Evolutionary conservation across 2,329 filamentous ascomycete genomes (phyloP), one percentile per base, ranked within the genome.

Genomic region (Phyllosticta capitalensis): DNA sequence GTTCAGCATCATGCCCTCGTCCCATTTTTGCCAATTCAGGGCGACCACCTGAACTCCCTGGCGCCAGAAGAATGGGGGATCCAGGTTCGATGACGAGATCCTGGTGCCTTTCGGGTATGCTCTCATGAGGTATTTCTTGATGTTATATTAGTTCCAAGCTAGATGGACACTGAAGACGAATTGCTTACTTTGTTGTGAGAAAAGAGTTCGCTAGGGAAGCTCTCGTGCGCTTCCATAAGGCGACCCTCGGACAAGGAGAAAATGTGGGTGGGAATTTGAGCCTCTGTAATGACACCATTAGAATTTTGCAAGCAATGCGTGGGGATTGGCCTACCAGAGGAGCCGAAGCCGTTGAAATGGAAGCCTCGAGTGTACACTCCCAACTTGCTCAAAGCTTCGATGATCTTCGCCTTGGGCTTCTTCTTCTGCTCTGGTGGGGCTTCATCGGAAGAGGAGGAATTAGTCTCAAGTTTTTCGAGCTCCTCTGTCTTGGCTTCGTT

Each of bases 1-100:
- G 69, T 96, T 96, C 14, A 96, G 81, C 92, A 96, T 96, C 86
- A 95, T 95, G 30, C 90, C 91, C 65, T 90, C 87, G 67, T 96
- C 91, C 72, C 88, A 86, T 62, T 86, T 87, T 73, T 97, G 92
- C 90, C 92, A 97, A 74, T 96, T 96, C 62, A 97, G 78, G 0
- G 92, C 92, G 1, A 95, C 90, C 65, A 96, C 87, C 72, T 96
- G 92, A 2, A 95, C 87, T 14, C 92, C 92, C 64, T 89, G 86
- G 30, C 90, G 82, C 92, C 92, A 96, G 73, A 92, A 94, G 3
- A 87, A 80, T 0, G 85, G 83, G 4, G 92, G 91, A 65, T 96
- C 90, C 12, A 95, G 79, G 69, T 96, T 97, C 0, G 89, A 94
- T 0, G 90, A 95, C 62, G 83, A 81, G 56, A 96, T 85, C 6